Evolutionary conservation across 176 grass and related monocot species (phyloP).

Genomic region (Oryza australiensis): DNA sequence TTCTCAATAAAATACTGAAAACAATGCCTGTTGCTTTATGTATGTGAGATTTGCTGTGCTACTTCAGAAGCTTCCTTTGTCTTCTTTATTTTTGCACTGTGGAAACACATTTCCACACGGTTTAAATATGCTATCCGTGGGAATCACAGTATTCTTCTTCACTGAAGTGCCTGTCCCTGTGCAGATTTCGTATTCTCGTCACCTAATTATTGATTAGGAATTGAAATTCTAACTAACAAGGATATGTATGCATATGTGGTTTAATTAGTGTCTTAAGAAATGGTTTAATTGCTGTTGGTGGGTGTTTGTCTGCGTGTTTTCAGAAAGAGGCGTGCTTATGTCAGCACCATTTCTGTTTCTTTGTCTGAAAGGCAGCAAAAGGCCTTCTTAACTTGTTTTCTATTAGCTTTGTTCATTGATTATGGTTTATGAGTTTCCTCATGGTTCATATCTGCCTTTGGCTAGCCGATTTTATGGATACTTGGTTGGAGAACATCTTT

Average conservation of each 20-base stretch:
- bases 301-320: slow-evolving; percentile 42
- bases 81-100: not conserved
- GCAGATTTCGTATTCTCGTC: slow-evolving; percentile 8
- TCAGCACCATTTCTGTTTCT: slow-evolving; percentile 15
- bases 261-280: slow-evolving; percentile 19
- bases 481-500: slow-evolving; percentile 31
- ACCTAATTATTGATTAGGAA: slow-evolving; percentile 21
- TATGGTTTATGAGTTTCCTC: slow-evolving; percentile 26
- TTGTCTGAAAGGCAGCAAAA: slow-evolving; percentile 11
- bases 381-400: slow-evolving; percentile 14
- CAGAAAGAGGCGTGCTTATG: slow-evolving; percentile 16
- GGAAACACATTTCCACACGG: not conserved
- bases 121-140: not conserved
- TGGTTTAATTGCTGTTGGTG: slow-evolving; percentile 35
- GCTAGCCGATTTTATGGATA: slow-evolving; percentile 28
- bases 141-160: slow-evolving; percentile 14
- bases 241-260: slow-evolving; percentile 2
- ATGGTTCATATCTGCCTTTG: slow-evolving; percentile 24
- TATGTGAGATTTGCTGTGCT: not conserved
- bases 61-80: not conserved
- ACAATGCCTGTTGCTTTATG: slow-evolving; percentile 3
- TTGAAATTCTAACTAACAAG: slow-evolving; percentile 23
- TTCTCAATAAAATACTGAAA: slow-evolving; percentile 16
- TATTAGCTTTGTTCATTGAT: slow-evolving; percentile 10
- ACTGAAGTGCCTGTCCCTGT: not conserved